These are phyloP conservation scores for Meyerozyma elateridarum DNA, from an alignment of 1,139 yeast species.

Conservation along the genomic window DNA sequence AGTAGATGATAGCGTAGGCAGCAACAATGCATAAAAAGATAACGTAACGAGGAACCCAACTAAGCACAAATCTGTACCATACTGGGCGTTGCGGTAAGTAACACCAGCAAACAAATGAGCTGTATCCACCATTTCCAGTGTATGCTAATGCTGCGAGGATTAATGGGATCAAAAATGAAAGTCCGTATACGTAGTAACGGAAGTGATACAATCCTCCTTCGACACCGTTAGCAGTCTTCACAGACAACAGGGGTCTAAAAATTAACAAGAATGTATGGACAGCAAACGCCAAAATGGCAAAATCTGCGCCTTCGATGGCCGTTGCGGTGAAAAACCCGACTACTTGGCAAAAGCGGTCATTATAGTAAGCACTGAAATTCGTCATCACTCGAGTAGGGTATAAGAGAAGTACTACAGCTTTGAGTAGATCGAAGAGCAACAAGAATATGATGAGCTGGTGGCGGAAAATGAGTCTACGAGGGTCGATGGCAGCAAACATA, in stretches of 20 bases:
- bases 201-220: conserved; percentile 75
- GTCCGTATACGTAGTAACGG: conserved; percentile 55
- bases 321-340: conserved; percentile 84
- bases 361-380: conserved; percentile 46
- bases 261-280: conserved; percentile 75
- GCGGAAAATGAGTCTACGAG: conserved; percentile 56
- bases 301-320: conserved; percentile 82
- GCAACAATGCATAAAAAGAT: conserved; percentile 59
- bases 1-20: conserved; percentile 68
- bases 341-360: conserved; percentile 57
- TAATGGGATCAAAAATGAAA: conserved; percentile 59
- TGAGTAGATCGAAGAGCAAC: conserved; percentile 66
- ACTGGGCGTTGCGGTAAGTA: conserved; percentile 69
- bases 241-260: conserved; percentile 51
- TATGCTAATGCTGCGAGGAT: conserved; percentile 73
- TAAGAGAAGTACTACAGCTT: conserved; percentile 64
- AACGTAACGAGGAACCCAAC: conserved; percentile 80
- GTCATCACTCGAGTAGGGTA: conserved; percentile 64
- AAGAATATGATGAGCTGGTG: conserved; percentile 69
- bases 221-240: conserved; percentile 41
- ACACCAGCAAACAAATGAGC: conserved; percentile 71
- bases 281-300: conserved; percentile 80
- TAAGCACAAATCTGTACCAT: conserved; percentile 70
- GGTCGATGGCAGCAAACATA: conserved; percentile 56
- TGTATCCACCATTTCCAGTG: conserved; percentile 47